Conservation (phyloP, 2,329 filamentous ascomycete species). For the Colletotrichum brevisporum region DNA sequence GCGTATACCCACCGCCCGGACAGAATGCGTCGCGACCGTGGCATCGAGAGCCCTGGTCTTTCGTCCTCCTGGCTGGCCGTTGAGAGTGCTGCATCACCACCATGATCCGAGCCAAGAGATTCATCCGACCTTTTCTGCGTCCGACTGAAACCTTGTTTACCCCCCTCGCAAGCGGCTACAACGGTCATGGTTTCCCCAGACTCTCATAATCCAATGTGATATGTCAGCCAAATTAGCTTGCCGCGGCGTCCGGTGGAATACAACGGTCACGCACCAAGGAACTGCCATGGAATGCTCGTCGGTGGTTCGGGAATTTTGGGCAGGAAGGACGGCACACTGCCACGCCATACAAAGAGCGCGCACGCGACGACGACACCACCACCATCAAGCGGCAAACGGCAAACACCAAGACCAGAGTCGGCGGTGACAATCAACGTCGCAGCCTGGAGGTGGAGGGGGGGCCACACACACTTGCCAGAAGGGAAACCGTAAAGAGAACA, state of each 20-base stretch:
- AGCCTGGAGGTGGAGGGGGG: conserved; percentile 1
- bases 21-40: conserved; percentile 5
- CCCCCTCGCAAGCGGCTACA: background rate
- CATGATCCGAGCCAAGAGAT: conserved; percentile 18
- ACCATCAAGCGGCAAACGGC: background rate
- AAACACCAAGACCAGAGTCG: background rate
- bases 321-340: background rate
- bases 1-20: conserved; percentile 5
- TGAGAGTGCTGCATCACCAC: background rate
- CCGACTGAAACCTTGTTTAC: conserved; percentile 16
- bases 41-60: conserved; percentile 16
- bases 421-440: conserved; percentile 1
- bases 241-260: conserved; percentile 28
- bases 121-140: conserved; percentile 15
- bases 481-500: conserved; percentile 4
- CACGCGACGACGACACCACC: background rate
- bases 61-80: background rate
- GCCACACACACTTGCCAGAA: background rate
- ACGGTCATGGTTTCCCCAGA: conserved; percentile 27
- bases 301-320: conserved; percentile 13
- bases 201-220: conserved; percentile 11
- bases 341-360: background rate
- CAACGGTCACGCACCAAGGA: background rate
- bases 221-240: conserved; percentile 14
- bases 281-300: background rate